Evolutionary conservation across 306 rosid genomes (phyloP).

Genomic region (Gynostemma pentaphyllum): DNA sequence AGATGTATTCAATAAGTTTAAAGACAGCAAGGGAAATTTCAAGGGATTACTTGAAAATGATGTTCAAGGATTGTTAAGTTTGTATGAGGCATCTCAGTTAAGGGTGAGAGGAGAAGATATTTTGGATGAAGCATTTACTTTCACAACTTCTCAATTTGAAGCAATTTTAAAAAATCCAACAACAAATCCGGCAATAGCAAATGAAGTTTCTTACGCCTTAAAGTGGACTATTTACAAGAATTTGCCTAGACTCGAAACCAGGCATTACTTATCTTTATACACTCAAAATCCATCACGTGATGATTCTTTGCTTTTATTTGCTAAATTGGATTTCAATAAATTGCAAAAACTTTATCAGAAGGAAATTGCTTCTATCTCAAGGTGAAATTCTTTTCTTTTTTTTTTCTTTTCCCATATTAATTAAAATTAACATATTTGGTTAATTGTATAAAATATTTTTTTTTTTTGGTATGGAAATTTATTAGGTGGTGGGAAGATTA

Average conservation of each 20-base stretch:
- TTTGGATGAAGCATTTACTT: slow-evolving; percentile 30
- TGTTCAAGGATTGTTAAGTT: slow-evolving; percentile 27
- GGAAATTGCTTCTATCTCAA: slow-evolving; percentile 21
- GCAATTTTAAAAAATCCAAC: neutral
- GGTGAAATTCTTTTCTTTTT: slow-evolving; percentile 5
- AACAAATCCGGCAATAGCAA: neutral
- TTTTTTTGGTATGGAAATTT: neutral
- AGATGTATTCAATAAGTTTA: slow-evolving; percentile 33
- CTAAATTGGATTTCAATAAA: slow-evolving; percentile 36
- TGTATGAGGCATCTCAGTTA: slow-evolving; percentile 35
- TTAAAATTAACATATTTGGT: neutral
- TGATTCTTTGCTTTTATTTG: slow-evolving; percentile 20
- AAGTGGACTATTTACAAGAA: slow-evolving; percentile 19
- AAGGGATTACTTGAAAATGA: neutral
- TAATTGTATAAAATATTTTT: neutral
- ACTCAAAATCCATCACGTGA: slow-evolving; percentile 20
- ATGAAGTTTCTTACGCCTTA: slow-evolving; percentile 8
- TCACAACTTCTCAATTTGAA: slow-evolving; percentile 11
- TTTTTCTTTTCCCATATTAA: neutral
- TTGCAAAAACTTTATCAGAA: slow-evolving; percentile 30
- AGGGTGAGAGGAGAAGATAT: slow-evolving; percentile 31
- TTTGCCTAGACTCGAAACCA: slow-evolving; percentile 26
- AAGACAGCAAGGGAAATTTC: slow-evolving; percentile 17
- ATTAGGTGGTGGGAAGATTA: slow-evolving; percentile 45
- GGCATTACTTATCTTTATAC: slow-evolving; percentile 24